Percentiles rank a stretch among this genome's conserved stretches.
phyloP scores from a whole-genome alignment of 164 flowering plant genomes.

The Berberis vulgaris region DNA sequence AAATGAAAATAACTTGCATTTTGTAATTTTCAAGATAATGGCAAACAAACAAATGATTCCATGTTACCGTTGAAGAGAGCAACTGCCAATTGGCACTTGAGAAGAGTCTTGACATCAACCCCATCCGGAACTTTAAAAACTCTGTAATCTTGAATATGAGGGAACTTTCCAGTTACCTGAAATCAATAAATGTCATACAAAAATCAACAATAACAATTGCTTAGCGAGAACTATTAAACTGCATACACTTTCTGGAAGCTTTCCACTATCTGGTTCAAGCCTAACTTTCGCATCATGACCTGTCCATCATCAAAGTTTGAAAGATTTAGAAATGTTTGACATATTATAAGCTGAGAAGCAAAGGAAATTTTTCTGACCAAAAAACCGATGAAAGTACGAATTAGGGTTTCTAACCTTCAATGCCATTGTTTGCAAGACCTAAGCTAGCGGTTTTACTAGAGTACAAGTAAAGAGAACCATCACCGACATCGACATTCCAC shows the following conservation, averaged over 20 bases:
- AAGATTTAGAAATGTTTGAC: background rate
- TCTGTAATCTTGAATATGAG: conserved; percentile 58
- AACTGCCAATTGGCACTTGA: conserved; percentile 81
- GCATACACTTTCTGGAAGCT: conserved; percentile 58
- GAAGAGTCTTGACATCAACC: conserved; percentile 38
- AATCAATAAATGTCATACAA: background rate
- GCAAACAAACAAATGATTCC: background rate
- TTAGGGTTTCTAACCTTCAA: conserved; percentile 45
- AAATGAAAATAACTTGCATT: background rate
- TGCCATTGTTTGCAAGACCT: conserved; percentile 23
- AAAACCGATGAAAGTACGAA: background rate
- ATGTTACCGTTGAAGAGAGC: conserved; percentile 50
- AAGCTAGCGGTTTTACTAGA: conserved; percentile 60
- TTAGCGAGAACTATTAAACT: background rate
- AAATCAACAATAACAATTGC: background rate
- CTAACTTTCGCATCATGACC: conserved; percentile 57
- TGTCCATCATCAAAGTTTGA: conserved; percentile 10
- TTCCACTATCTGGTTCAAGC: conserved; percentile 33
- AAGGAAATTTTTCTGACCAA: no score
- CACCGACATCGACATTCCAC: conserved; percentile 52
- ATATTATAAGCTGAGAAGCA: background rate
- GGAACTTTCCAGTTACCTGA: conserved; percentile 77
- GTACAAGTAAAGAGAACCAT: conserved; percentile 55
- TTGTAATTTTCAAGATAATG: background rate
- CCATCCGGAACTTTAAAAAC: conserved; percentile 38